Evolutionary conservation across 257 asterid species (phyloP), one percentile per base, ranked within the genome.

Genomic region (Craterostigma plantagineum): DNA sequence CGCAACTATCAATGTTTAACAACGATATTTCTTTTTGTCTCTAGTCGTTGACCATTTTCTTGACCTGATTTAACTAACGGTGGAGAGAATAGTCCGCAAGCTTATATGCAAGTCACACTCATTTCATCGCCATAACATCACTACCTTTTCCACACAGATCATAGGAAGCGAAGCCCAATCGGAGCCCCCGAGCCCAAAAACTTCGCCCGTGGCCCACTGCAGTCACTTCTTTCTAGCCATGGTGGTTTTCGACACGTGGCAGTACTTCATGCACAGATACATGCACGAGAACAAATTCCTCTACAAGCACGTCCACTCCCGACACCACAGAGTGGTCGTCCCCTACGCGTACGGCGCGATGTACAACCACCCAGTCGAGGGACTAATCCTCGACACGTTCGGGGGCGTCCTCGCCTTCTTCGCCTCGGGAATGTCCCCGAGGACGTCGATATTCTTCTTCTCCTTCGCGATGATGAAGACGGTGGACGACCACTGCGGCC

Each of bases 231-330:
- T 78, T 34, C 65, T 71, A 4, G 92, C 78, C 10, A 78, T 86
- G 92, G 63, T 67, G 63, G 75, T 78, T 2, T 50, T 86, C 15
- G 97, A 81, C 47, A 81, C 94, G 0, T 81, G 97, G 94, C 97
- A 81, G 56, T 86, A 75, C 55, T 86, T 81, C 54, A 76, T 75
- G 92, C 96, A 86, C 66, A 72, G 94, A 1, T 81, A 81, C 76
- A 75, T 86, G 94, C 94, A 86, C 69, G 79, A 64, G 51, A 81
- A 86, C 84, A 81, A 86, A 65, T 81, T 81, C 70, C 52, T 86
- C 41, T 86, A 86, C 62, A 64, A 67, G 13, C 94, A 86, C 48
- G 71, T 81, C 63, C 94, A 86, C 59, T 70, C 97, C 45, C 91
- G 73, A 49, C 93, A 81, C 36, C 94, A 81, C 49, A 79, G 87